Percentiles rank a stretch among this genome's conserved stretches.
Conservation (phyloP, 371 early-diverging fungal species). For the Mortierella sp. region DNA sequence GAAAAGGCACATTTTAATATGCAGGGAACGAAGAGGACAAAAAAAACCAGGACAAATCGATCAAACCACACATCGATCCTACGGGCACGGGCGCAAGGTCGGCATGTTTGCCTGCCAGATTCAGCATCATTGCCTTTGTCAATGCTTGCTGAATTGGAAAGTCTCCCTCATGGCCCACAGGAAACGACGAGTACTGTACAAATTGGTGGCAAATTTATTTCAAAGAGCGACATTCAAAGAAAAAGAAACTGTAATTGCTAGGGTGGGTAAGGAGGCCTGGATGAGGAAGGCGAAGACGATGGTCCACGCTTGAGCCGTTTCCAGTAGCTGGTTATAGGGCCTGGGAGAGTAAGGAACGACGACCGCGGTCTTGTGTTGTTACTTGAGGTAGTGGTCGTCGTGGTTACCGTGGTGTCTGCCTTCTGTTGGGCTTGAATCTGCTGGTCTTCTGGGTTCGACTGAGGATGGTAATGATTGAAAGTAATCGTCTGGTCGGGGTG, state of each 20-base stretch:
- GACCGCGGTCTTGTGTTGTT: neutral
- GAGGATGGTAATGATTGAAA: neutral
- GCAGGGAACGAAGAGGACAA: neutral
- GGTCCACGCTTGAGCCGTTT: conserved; percentile 2
- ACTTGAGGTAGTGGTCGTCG: neutral
- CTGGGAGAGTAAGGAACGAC: neutral
- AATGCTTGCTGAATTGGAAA: too few species aligned
- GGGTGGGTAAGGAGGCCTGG: neutral
- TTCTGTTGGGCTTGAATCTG: neutral
- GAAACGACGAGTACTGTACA: neutral
- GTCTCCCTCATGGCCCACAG: too few species aligned
- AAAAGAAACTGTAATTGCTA: neutral
- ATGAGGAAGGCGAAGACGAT: neutral
- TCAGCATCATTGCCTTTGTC: too few species aligned
- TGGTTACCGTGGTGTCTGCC: neutral
- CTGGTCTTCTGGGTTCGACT: neutral
- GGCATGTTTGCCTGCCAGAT: too few species aligned
- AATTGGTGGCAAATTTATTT: conserved; percentile 5
- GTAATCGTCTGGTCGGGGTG: neutral
- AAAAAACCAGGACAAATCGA: neutral
- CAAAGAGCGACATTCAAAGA: neutral
- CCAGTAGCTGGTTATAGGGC: conserved; percentile 1
- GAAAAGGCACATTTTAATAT: neutral
- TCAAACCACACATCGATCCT: neutral
- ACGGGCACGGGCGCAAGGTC: neutral